phyloP scores from a whole-genome alignment of 163 green algal genomes.

The Scenedesmus sp. region DNA sequence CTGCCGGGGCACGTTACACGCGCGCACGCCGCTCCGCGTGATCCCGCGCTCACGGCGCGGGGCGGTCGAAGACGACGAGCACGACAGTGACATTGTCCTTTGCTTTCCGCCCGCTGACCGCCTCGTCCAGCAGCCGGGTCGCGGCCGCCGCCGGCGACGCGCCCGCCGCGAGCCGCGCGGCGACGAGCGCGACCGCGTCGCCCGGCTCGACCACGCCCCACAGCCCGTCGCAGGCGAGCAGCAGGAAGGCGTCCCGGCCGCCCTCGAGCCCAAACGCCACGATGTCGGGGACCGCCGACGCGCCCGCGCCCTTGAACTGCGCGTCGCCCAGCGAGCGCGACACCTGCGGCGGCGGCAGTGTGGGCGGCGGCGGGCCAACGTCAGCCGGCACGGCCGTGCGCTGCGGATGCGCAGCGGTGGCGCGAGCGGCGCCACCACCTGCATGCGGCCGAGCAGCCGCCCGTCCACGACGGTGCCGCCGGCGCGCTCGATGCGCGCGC shows the following conservation, averaged over 20 bases:
- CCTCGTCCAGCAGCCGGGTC: conserved; percentile 70
- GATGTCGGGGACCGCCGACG: conserved; percentile 52
- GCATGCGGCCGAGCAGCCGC: conserved; percentile 63
- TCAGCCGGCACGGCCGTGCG: too few species aligned
- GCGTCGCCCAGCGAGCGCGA: conserved; percentile 75
- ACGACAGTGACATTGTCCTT: conserved; percentile 76
- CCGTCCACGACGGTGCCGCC: conserved; percentile 69
- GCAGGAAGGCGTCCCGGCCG: conserved; percentile 64
- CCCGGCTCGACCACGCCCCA: conserved; percentile 68
- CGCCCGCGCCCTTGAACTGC: conserved; percentile 66
- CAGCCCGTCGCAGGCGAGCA: conserved; percentile 77
- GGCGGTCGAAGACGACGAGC: conserved; percentile 56
- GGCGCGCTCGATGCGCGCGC: conserved; percentile 70
- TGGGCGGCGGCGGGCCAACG: too few species aligned
- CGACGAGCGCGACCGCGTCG: conserved; percentile 52
- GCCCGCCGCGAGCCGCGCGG: conserved; percentile 49
- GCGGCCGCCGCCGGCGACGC: conserved; percentile 55
- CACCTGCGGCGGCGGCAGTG: too few species aligned
- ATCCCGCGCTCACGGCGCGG: too few species aligned
- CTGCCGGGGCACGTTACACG: too few species aligned
- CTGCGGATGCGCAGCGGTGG: too few species aligned
- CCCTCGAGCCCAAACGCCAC: conserved; percentile 46
- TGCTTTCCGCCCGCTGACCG: conserved; percentile 63
- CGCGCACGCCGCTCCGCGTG: too few species aligned
- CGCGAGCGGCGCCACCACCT: too few species aligned